Evolutionary conservation across 768 basidiomycete genomes (phyloP), one percentile per base, ranked within the genome.

Genomic region (Boletus subcaerulescens): DNA sequence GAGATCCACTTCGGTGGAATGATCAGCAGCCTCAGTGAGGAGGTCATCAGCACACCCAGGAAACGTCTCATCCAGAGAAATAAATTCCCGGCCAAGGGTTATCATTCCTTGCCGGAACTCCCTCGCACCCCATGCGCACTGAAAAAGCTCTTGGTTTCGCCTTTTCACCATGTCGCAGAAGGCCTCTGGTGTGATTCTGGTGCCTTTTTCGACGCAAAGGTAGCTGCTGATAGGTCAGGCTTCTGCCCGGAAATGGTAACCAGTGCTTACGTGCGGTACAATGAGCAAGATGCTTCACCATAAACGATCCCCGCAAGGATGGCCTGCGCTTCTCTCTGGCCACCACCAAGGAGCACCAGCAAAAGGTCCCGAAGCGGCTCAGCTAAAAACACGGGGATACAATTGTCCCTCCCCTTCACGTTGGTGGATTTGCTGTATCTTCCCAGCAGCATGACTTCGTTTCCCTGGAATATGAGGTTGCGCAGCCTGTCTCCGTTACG

Each of bases 1-100:
- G 7, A 47, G 26, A 4, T 58, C 53, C 1, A 58, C 45, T n/a
- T 46, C 29, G 3, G 53, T 51, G 11, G 53, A 50, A 39, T 58
- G 57, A 26, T 58, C 49, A 0, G 49, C 49, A 10, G 57, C 49
- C n/a, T 24, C 42, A 4, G 42, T 14, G 0, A 43, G 24, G 2
- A 43, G 13, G 11, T 43, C 24, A 0, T 43, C 24, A 5, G 5
- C 42, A 15, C 14, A 26, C 0, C 4, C 4, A 24, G 22, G 22
- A 15, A 26, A 43, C 1, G 1, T 14, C 6, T 24, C 13, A 1
- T 41, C 6, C 1, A 0, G 42, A 14, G 2, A 43, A 2, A 43
- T 43, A 0, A 43, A 43, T 3, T 24, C 14, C 13, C 22, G 14
- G 1, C 42, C 22, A 2, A 43, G 42, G 3, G 42, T 26, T 7